Evolutionary conservation across 352 stramenopile genomes (phyloP).

Genomic region (Phytopythium delawarense): DNA sequence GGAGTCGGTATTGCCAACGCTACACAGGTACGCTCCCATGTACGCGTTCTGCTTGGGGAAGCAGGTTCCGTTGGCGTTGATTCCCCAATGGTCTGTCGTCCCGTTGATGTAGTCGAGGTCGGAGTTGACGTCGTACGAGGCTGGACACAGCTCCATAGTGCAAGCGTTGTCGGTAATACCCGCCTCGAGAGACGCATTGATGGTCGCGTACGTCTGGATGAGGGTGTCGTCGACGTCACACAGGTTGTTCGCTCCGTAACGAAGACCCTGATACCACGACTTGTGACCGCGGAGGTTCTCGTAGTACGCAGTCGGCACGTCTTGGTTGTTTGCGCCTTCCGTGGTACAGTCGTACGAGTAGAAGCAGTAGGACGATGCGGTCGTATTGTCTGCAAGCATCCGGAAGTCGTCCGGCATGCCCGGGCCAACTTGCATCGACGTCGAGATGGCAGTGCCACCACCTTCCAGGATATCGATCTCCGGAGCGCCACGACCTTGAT

Average conservation of each 20-base stretch:
- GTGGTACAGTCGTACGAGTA: conserved; percentile 23
- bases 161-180: conserved; percentile 54
- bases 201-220: too few species aligned
- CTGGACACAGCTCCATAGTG: conserved; percentile 29
- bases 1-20: conserved; percentile 35
- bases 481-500: conserved; percentile 81
- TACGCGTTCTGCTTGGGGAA: conserved; percentile 59
- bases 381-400: conserved; percentile 15
- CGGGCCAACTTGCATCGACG: conserved; percentile 75
- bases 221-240: too few species aligned
- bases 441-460: conserved; percentile 52
- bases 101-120: conserved; percentile 38
- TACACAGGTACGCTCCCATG: conserved; percentile 52
- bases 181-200: conserved; percentile 27
- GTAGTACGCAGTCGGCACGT: conserved; percentile 25
- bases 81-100: conserved; percentile 30
- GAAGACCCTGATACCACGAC: conserved; percentile 10
- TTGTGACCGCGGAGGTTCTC: conserved; percentile 16
- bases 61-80: conserved; percentile 62
- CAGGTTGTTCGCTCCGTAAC: too few species aligned
- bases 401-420: conserved; percentile 42
- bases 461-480: conserved; percentile 93
- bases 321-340: conserved; percentile 25
- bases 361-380: conserved; percentile 15
- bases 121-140: conserved; percentile 45